A percentile compares a stretch with the other conserved stretches of the same genome.
These are phyloP conservation scores for Glycine soja DNA, from an alignment of 306 rosid genomes.

Conservation along the genomic window DNA sequence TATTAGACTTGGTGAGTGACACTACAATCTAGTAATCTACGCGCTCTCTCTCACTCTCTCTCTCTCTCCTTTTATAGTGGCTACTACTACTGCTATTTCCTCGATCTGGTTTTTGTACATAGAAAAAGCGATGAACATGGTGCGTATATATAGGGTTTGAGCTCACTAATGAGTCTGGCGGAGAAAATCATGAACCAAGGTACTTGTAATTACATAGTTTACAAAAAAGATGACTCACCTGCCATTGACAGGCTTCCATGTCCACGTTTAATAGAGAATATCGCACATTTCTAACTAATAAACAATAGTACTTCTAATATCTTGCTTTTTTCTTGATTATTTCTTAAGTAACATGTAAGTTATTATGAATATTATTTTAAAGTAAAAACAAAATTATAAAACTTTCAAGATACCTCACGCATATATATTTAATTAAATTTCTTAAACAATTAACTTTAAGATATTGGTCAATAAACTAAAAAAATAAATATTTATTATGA, in stretches of 20 bases:
- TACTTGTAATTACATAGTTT: slow-evolving; percentile 34
- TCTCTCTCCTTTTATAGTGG: slow-evolving; percentile 31
- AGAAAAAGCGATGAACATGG: slow-evolving; percentile 3
- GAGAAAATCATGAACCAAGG: slow-evolving; percentile 56
- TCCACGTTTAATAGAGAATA: slow-evolving; percentile 15
- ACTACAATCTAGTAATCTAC: not conserved
- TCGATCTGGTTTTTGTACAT: slow-evolving; percentile 27
- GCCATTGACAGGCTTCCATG: slow-evolving; percentile 29
- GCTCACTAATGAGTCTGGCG: slow-evolving; percentile 52
- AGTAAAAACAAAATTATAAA: no score
- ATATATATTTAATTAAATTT: no score
- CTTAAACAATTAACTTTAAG: no score
- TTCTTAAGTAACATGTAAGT: not conserved
- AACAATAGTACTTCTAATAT: not conserved
- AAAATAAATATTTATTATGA: no score
- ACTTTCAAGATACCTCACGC: no score
- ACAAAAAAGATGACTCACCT: not conserved
- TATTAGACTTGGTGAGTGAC: not conserved
- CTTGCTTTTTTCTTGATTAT: not conserved
- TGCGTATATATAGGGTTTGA: slow-evolving; percentile 66
- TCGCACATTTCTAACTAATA: not conserved
- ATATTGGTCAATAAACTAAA: no score
- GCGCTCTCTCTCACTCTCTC: not conserved
- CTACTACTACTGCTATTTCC: slow-evolving; percentile 20
- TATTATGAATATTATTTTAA: no score